Conservation (phyloP, 108 stramenopile species). For the Cyclotella cryptica region DNA sequence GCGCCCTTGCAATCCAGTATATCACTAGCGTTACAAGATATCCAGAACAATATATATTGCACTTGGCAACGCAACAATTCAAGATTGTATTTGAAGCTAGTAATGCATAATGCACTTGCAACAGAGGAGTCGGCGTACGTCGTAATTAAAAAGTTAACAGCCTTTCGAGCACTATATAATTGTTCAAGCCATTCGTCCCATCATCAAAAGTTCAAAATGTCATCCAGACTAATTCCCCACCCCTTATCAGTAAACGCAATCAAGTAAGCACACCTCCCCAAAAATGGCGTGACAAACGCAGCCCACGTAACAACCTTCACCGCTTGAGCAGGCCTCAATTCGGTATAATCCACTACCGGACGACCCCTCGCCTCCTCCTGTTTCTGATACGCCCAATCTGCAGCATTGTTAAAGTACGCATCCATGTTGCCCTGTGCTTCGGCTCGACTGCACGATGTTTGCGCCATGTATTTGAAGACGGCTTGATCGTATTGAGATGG, state of each 20-base stretch:
- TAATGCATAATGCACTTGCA: too few relatives aligned
- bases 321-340: conserved; percentile 34
- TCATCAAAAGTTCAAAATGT: conserved; percentile 16
- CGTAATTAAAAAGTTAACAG: not conserved
- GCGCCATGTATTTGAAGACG: conserved; percentile 57
- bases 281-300: conserved; percentile 34
- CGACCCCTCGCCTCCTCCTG: conserved; percentile 46
- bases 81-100: too few relatives aligned
- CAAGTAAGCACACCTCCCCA: conserved; percentile 35
- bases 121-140: too few relatives aligned
- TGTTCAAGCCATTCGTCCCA: not conserved
- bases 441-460: conserved; percentile 24
- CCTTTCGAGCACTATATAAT: not conserved
- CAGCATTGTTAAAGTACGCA: conserved; percentile 58
- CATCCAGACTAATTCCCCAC: conserved; percentile 28
- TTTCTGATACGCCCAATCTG: conserved; percentile 70
- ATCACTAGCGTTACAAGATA: too few relatives aligned
- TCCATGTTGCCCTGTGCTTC: conserved; percentile 69
- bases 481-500: conserved; percentile 58
- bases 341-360: conserved; percentile 51
- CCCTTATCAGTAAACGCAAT: conserved; percentile 25
- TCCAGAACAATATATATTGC: too few relatives aligned
- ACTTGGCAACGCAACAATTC: too few relatives aligned
- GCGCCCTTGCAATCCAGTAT: too few relatives aligned
- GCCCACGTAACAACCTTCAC: conserved; percentile 42